Conservation (phyloP, 83 land plant genomes). For the Thuja plicata region DNA sequence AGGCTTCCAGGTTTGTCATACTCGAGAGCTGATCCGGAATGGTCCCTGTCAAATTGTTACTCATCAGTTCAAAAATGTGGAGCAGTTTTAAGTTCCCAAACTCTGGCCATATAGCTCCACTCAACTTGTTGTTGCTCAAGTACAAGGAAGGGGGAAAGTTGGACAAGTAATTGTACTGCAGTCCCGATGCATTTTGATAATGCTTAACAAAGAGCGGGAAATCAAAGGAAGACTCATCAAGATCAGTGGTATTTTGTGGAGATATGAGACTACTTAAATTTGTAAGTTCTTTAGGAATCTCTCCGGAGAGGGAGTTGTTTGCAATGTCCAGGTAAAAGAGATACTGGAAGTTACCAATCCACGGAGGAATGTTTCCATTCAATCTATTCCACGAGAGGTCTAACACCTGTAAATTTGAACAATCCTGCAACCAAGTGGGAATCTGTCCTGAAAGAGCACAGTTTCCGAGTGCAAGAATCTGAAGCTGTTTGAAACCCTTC, state of each 20-base stretch:
- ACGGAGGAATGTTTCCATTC: slow-evolving; percentile 43
- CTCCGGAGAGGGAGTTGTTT: slow-evolving; percentile 40
- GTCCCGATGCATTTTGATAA: slow-evolving; percentile 23
- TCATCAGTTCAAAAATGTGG: slow-evolving; percentile 33
- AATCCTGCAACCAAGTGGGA: slow-evolving; percentile 41
- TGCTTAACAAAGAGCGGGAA: slow-evolving; percentile 41
- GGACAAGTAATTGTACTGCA: slow-evolving; percentile 52
- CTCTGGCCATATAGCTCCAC: slow-evolving; percentile 44
- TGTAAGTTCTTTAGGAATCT: slow-evolving; percentile 28
- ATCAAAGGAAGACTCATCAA: slow-evolving; percentile 24
- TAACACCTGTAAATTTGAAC: slow-evolving; percentile 22
- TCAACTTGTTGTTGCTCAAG: slow-evolving; percentile 46
- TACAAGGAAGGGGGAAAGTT: slow-evolving; percentile 55
- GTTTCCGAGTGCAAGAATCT: slow-evolving; percentile 27
- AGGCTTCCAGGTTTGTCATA: slow-evolving; percentile 37
- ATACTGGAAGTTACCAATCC: slow-evolving; percentile 33
- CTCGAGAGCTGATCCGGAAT: slow-evolving; percentile 50
- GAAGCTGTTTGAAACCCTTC: slow-evolving; percentile 27
- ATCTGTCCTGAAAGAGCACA: slow-evolving; percentile 31
- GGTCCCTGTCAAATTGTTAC: slow-evolving; percentile 44
- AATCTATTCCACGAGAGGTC: slow-evolving; percentile 31
- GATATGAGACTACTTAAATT: slow-evolving; percentile 19
- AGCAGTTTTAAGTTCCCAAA: slow-evolving; percentile 48
- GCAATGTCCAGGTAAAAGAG: slow-evolving; percentile 60
- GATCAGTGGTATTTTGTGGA: not conserved